Conservation (phyloP, 2,329 filamentous ascomycete genomes). For the Pseudocercospora macadamiae region DNA sequence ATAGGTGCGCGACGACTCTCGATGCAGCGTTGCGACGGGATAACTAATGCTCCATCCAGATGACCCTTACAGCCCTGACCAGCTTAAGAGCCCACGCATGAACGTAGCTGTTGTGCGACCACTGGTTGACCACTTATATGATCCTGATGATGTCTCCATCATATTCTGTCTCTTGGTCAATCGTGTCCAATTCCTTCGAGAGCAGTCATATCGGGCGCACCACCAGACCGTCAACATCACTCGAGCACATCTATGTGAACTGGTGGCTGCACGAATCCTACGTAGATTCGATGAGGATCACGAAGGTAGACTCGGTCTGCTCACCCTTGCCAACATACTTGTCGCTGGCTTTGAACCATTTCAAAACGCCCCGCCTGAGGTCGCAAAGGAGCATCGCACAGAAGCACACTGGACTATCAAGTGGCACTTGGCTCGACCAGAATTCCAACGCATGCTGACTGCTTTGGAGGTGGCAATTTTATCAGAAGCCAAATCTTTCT, state of each 20-base stretch:
- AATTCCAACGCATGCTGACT: slow-evolving; percentile 65
- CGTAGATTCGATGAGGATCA: slow-evolving; percentile 79
- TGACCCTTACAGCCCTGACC: slow-evolving; percentile 70
- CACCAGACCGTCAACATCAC: slow-evolving; percentile 81
- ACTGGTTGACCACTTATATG: slow-evolving; percentile 80
- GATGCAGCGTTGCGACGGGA: background rate
- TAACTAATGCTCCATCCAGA: slow-evolving; percentile 44
- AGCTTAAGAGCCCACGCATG: slow-evolving; percentile 78
- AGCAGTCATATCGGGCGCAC: slow-evolving; percentile 74
- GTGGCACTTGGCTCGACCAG: slow-evolving; percentile 44
- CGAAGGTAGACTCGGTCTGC: slow-evolving; percentile 68
- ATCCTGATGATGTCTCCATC: slow-evolving; percentile 77
- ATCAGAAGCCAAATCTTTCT: slow-evolving; percentile 76
- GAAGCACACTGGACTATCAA: slow-evolving; percentile 49
- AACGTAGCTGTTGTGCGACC: slow-evolving; percentile 79
- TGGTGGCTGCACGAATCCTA: slow-evolving; percentile 77
- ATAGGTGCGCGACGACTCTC: slow-evolving; percentile 42
- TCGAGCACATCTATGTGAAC: slow-evolving; percentile 75
- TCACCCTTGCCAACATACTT: slow-evolving; percentile 76
- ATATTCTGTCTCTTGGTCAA: slow-evolving; percentile 86
- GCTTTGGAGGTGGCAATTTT: slow-evolving; percentile 83
- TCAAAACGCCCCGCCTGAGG: slow-evolving; percentile 73
- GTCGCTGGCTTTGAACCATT: slow-evolving; percentile 85
- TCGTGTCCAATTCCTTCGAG: slow-evolving; percentile 74
- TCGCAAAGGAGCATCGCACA: slow-evolving; percentile 61